Conservation (phyloP, 768 basidiomycete genomes). For the Naganishia friedmannii region DNA sequence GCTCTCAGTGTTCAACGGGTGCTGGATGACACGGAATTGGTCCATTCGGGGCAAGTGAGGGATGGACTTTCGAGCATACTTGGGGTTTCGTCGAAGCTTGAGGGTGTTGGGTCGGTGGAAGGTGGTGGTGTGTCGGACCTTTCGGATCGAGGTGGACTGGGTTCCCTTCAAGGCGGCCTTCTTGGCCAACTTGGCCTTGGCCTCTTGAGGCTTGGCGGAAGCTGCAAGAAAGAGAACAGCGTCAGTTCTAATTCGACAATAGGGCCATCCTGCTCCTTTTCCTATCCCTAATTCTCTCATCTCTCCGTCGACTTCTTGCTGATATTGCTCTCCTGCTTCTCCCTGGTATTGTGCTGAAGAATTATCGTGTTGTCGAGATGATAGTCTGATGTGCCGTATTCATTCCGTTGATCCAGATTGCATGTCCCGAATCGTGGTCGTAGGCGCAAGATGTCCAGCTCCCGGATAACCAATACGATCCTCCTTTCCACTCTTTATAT, state of each 20-base stretch:
- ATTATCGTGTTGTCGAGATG: no score
- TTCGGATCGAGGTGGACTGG: conserved; percentile 70
- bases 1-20: conserved; percentile 75
- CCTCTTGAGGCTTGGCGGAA: conserved; percentile 52
- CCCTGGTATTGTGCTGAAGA: no score
- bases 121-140: conserved; percentile 76
- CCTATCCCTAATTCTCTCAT: not conserved
- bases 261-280: not conserved
- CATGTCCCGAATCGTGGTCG: no score
- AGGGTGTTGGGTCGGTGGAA: conserved; percentile 98
- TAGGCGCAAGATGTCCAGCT: not conserved
- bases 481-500: not conserved
- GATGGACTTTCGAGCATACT: conserved; percentile 93
- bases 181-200: conserved; percentile 90
- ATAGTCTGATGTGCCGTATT: no score
- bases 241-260: conserved; percentile 4
- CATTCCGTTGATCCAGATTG: no score
- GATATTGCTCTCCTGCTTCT: not conserved
- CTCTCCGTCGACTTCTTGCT: not conserved
- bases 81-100: conserved; percentile 73
- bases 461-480: not conserved
- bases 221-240: conserved; percentile 23
- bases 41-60: conserved; percentile 93
- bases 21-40: conserved; percentile 88
- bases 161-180: conserved; percentile 92